Evolutionary conservation across 257 asterid species (phyloP), one percentile per base, ranked within the genome.

Genomic region (Nicotiana knightiana): DNA sequence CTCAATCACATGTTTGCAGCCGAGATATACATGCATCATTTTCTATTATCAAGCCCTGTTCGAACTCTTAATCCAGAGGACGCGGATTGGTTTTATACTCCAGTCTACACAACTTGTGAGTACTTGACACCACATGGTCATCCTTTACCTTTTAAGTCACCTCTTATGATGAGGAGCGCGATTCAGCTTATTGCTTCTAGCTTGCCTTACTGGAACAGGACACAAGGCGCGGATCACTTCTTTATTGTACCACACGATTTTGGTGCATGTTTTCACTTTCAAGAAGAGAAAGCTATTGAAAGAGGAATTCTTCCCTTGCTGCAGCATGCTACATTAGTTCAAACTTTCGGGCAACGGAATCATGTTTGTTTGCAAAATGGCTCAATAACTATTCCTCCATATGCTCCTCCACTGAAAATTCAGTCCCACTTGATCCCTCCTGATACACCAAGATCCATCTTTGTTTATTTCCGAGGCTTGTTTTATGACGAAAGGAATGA

Each of bases 1-100:
- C 94, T 92, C 82, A 92, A 86, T 82, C 98, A 94, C 86, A 94
- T 94, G 98, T 94, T 94, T 89, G 98, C 98, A 24, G 97, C 98
- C 1, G 98, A 94, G 92, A 92, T 94, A 70, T 94, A 83, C 79
- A 93, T 94, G 79, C 61, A 71, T 46, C 61, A 3, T 16, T 71
- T 71, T 1, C 24, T 71, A 24, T 24, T 46, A 71, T 89, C 97
- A 16, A 91, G 95, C 58, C 87, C 97, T 26, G 96, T 93, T 35
- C 89, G 96, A 28, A 92, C 97, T 10, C 94, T 94, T 58, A 93
- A 94, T 84, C 98, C 97, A 2, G 97, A 93, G 82, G 97, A 94
- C 6, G 79, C 61, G 2, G 79, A 71, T 71, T 71, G 79, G 79
- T 71, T 71, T 71, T 71, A 71, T 35, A 87, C 98, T 9, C 98